Evolutionary conservation across 345 rosid genomes (phyloP).

Genomic region (Citrus inodora): DNA sequence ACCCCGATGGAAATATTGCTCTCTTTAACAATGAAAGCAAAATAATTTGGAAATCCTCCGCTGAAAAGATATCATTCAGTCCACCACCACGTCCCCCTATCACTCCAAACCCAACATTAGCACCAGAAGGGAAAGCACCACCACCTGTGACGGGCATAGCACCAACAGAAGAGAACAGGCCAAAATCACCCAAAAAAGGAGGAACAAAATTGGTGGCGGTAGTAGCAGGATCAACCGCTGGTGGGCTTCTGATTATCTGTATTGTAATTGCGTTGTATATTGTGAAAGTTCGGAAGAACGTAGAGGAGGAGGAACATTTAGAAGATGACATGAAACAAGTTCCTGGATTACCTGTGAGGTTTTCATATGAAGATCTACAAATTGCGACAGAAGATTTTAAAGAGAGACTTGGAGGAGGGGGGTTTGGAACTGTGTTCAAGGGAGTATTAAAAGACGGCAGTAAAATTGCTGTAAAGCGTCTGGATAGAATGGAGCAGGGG

Average conservation of each 20-base stretch:
- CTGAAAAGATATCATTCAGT: neutral
- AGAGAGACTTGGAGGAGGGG: constrained; percentile 13
- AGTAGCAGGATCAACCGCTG: constrained; percentile 2
- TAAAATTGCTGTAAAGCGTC: constrained; percentile 16
- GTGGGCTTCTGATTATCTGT: neutral
- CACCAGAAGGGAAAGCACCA: neutral
- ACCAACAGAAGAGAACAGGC: neutral
- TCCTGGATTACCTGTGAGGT: constrained; percentile 18
- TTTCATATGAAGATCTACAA: constrained; percentile 12
- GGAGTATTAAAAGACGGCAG: constrained; percentile 13
- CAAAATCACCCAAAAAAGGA: neutral
- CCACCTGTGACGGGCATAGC: neutral
- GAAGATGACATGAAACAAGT: constrained; percentile 16
- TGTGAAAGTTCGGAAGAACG: neutral
- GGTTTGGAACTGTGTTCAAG: constrained; percentile 22
- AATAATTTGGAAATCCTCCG: neutral
- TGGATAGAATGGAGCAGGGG: constrained; percentile 13
- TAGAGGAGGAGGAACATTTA: constrained; percentile 8
- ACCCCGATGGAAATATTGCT: neutral
- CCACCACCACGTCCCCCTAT: neutral
- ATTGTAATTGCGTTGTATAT: neutral
- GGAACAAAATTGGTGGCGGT: neutral
- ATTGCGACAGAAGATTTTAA: constrained; percentile 15
- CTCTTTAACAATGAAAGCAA: constrained; percentile 3
- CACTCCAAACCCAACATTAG: neutral